Evolutionary conservation across 495 filamentous ascomycete species (phyloP), one percentile per base, ranked within the genome.

Genomic region (Pseudoneurospora amorphoporcata): DNA sequence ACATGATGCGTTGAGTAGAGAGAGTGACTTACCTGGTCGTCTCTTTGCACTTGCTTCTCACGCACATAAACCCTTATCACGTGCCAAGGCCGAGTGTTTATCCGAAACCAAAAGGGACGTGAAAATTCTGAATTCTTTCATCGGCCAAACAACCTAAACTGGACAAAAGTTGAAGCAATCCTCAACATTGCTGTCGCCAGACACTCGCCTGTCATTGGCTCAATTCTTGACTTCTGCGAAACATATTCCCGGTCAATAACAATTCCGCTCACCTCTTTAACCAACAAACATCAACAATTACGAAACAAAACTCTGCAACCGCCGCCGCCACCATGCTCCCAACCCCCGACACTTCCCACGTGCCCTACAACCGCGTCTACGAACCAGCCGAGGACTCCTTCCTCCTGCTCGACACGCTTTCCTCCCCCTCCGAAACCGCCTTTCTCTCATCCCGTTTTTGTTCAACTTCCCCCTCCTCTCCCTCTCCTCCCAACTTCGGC

Each of bases 361-460:
- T 98, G 71, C 87, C 92, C 71, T 94, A 93, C 81, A 85, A 91
- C 78, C 89, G 88, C 38, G 88, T 98, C 76, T 99, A 99, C 82
- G 92, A 97, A 78, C 95, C 95, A 53, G 90, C 94, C 12, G 95
- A 98, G 82, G 95, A 99, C 81, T 96, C 93, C 19, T 98, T 91
- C 79, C 88, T 99, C n/a, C 86, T 99, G 41, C 87, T 99, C 37
- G 95, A 99, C 83, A 95, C 94, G 0, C 85, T 99, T 38, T 93
- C 94, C n/a, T 90, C 90, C 4, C 47, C 82, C 10, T 78, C 86
- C 14, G 92, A 97, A 81, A 91, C 87, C 6, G 72, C 84, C 41
- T 99, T 94, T 80, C 89, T 98, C 40, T 82, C 82, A 37, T 43
- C 82, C 10, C 88, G 88, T 61, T 94, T 97, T 84, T 65, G 72